A percentile compares a stretch with the other conserved stretches of the same genome.
Evolutionary conservation across 2,329 filamentous ascomycete species (phyloP).

Genomic region (Ceratocystis alfenasii): DNA sequence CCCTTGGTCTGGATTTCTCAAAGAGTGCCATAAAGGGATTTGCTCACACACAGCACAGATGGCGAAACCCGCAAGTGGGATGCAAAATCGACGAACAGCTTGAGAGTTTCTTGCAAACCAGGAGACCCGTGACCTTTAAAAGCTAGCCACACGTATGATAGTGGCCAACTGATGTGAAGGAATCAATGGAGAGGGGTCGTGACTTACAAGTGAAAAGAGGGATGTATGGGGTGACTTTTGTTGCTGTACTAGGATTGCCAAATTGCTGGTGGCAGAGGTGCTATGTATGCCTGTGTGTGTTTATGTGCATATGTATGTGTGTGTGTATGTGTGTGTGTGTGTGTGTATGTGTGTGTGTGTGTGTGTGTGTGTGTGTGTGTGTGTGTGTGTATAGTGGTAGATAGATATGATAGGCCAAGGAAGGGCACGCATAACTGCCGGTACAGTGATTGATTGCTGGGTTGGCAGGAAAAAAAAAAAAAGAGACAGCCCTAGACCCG

Average conservation of each 20-base stretch:
- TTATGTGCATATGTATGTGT: not conserved
- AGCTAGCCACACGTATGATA: not conserved
- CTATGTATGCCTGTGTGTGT: not conserved
- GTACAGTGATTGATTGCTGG: not conserved
- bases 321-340: not conserved
- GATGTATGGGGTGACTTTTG: not conserved
- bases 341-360: not conserved
- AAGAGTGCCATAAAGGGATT: constrained; percentile 6
- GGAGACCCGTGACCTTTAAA: not conserved
- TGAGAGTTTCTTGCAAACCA: not conserved
- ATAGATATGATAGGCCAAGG: not conserved
- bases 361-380: not conserved
- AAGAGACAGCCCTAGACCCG: not conserved
- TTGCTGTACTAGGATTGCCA: not conserved
- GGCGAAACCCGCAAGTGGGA: not conserved
- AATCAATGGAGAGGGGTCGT: not conserved
- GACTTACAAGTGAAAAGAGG: constrained; percentile 6
- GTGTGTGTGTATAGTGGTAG: not conserved
- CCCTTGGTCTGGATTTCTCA: constrained; percentile 7
- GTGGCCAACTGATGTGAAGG: not conserved
- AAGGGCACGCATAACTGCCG: not conserved
- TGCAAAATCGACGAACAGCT: not conserved
- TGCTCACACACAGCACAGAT: not conserved
- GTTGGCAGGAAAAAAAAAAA: not conserved
- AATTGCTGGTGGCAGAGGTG: not conserved